Evolutionary conservation across 371 early-diverging fungal species (phyloP).

Genomic region (Rhizomucor pusillus): DNA sequence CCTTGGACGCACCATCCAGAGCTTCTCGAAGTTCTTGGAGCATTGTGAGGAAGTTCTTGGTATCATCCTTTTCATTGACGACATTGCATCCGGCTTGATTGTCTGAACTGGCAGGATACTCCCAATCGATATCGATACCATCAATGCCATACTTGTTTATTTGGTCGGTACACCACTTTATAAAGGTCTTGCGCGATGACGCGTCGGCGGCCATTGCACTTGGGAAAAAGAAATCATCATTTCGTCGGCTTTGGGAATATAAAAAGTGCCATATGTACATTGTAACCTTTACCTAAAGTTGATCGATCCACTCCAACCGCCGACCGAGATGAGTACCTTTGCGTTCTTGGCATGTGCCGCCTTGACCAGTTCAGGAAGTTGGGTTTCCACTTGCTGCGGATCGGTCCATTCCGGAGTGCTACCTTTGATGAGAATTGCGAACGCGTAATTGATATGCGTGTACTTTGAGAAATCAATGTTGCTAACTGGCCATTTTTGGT

Average conservation of each 20-base stretch:
- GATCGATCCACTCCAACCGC: conserved; percentile 38
- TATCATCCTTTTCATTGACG: conserved; percentile 30
- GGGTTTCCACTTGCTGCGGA: conserved; percentile 11
- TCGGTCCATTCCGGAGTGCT: conserved; percentile 33
- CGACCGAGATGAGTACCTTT: conserved; percentile 55
- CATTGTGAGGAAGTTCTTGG: conserved; percentile 52
- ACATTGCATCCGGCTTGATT: conserved; percentile 58
- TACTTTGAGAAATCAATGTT: conserved; percentile 49
- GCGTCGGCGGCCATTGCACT: conserved; percentile 51
- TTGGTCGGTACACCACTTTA: conserved; percentile 46
- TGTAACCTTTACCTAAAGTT: conserved; percentile 25
- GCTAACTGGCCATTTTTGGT: conserved; percentile 20
- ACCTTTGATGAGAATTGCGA: conserved; percentile 37
- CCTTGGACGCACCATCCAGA: conserved; percentile 34
- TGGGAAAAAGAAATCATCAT: not conserved
- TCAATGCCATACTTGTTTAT: conserved; percentile 50
- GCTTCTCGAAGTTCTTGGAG: conserved; percentile 64
- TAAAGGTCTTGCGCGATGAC: conserved; percentile 42
- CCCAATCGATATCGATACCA: conserved; percentile 62
- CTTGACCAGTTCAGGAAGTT: conserved; percentile 34
- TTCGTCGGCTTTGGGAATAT: not conserved
- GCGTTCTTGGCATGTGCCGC: conserved; percentile 45
- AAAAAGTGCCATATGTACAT: not conserved
- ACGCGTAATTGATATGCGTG: conserved; percentile 61
- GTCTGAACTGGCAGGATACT: conserved; percentile 49